A percentile compares a stretch with the other conserved stretches of the same genome.
These are phyloP conservation scores for Periconia sp. DNA, from an alignment of 2,329 filamentous ascomycete genomes.

Conservation along the genomic window DNA sequence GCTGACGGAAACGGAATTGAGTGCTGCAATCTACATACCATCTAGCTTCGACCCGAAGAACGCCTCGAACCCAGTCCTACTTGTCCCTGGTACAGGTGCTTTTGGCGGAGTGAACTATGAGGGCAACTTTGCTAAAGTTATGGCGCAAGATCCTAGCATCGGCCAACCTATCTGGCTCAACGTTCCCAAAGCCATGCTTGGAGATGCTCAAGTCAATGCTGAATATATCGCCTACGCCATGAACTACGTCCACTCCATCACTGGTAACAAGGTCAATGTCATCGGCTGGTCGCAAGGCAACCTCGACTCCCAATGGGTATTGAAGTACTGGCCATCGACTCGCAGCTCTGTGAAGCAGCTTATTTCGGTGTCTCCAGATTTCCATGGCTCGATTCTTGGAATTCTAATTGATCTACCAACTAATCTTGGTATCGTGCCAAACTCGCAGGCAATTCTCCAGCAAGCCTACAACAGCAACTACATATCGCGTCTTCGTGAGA, in stretches of 20 bases:
- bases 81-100: slow-evolving; percentile 61
- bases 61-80: slow-evolving; percentile 56
- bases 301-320: slow-evolving; percentile 62
- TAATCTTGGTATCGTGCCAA: slow-evolving; percentile 31
- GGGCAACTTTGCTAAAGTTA: slow-evolving; percentile 58
- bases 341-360: slow-evolving; percentile 55
- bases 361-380: slow-evolving; percentile 61
- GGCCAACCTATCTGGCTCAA: slow-evolving; percentile 64
- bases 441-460: slow-evolving; percentile 53
- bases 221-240: slow-evolving; percentile 66
- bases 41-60: slow-evolving; percentile 51
- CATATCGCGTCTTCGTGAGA: slow-evolving; percentile 49
- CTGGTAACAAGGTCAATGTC: slow-evolving; percentile 47
- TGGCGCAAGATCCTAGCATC: slow-evolving; percentile 46
- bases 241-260: slow-evolving; percentile 59
- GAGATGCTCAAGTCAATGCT: slow-evolving; percentile 58
- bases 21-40: slow-evolving; percentile 61
- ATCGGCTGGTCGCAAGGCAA: slow-evolving; percentile 64
- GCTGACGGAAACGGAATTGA: slow-evolving; percentile 53
- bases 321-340: slow-evolving; percentile 64
- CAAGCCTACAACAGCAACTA: slow-evolving; percentile 55
- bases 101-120: slow-evolving; percentile 55
- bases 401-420: slow-evolving; percentile 30
- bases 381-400: slow-evolving; percentile 55
- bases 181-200: slow-evolving; percentile 55